A percentile compares a stretch with the other conserved stretches of the same genome.
Evolutionary conservation across 139 green algal species (phyloP).

Genomic region (Chlorokybus atmophyticus): DNA sequence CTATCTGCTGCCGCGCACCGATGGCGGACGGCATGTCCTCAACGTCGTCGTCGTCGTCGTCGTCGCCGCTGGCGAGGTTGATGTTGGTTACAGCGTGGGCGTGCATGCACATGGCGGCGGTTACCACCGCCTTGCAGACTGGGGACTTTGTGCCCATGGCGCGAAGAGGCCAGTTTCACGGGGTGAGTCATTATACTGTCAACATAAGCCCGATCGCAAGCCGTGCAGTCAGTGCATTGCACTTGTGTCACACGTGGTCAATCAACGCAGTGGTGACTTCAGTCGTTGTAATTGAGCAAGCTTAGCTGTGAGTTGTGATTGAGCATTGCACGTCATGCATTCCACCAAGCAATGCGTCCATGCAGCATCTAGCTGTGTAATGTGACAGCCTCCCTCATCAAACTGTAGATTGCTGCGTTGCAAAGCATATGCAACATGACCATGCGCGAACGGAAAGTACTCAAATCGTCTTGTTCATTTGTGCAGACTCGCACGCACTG

Average conservation of each 20-base stretch:
- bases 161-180: constrained; percentile 22
- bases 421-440: not conserved
- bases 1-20: too few species aligned
- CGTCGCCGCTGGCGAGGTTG: too few species aligned
- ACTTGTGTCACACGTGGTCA: not conserved
- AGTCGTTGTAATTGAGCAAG: constrained; percentile 4
- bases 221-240: not conserved
- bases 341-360: not conserved
- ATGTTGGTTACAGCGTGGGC: too few species aligned
- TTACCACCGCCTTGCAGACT: not conserved
- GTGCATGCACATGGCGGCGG: too few species aligned
- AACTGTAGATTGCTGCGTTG: not conserved
- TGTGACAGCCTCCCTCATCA: not conserved
- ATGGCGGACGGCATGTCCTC: too few species aligned
- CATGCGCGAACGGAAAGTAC: not conserved
- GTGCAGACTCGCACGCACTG: constrained; percentile 22
- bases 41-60: too few species aligned
- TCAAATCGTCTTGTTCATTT: not conserved
- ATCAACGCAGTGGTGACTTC: not conserved
- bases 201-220: not conserved
- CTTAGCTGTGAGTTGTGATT: not conserved
- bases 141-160: constrained; percentile 23
- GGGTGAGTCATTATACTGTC: constrained; percentile 3
- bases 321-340: not conserved
- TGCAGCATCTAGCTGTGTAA: not conserved